phyloP scores from a whole-genome alignment of 2,329 filamentous ascomycete genomes.

The Apiospora hydei region DNA sequence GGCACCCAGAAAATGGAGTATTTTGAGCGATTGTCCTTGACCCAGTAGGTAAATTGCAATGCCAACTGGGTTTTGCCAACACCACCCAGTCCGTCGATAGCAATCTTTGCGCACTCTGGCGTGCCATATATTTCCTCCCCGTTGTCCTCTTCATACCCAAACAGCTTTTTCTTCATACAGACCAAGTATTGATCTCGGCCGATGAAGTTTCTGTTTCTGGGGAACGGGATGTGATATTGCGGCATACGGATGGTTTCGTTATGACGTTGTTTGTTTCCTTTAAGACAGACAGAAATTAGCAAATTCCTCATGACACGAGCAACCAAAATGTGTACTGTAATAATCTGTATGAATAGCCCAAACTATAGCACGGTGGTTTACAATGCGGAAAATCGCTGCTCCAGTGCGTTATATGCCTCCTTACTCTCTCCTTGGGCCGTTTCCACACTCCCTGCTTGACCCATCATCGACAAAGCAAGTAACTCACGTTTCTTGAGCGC shows the following conservation, averaged over 20 bases:
- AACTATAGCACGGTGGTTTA: neutral
- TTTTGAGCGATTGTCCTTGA: slow-evolving; percentile 35
- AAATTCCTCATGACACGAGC: neutral
- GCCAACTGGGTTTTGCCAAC: slow-evolving; percentile 50
- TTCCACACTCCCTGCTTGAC: neutral
- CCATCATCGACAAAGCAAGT: neutral
- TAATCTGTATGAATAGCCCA: neutral
- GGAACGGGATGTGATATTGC: neutral
- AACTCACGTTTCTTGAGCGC: slow-evolving; percentile 24
- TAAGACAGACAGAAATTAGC: neutral
- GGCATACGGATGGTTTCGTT: neutral
- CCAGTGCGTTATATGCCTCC: neutral
- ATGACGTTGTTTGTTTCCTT: neutral
- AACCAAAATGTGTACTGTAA: neutral
- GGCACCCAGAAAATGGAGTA: slow-evolving; percentile 52
- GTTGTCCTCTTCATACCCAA: slow-evolving; percentile 9
- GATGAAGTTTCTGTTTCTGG: neutral
- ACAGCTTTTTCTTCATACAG: neutral
- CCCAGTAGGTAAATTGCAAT: slow-evolving; percentile 43
- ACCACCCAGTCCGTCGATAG: slow-evolving; percentile 41
- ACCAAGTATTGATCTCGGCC: neutral
- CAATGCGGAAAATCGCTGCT: neutral
- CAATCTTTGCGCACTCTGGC: slow-evolving; percentile 1
- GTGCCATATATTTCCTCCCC: too few species aligned
- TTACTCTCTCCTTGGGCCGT: neutral